Evolutionary conservation across 345 rosid genomes (phyloP), one percentile per base, ranked within the genome.

Genomic region (Eucalyptus sp.): DNA sequence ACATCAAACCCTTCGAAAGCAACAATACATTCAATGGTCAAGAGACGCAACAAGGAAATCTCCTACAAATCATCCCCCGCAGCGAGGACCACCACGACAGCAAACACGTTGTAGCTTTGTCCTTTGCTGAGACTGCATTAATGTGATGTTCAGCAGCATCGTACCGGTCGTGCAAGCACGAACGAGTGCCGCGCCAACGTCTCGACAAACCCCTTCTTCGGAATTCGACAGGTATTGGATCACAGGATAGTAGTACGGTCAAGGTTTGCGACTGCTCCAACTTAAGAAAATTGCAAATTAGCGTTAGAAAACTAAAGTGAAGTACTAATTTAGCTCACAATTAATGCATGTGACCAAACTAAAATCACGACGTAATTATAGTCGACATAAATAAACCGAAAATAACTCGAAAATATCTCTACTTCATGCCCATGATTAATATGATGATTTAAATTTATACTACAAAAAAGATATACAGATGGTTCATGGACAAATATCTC

Each of bases 391-490:
- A 29, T 13, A 62, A 62, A 13, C 5, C 10, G 7, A 64, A 64
- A 15, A 7, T n/a, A n/a, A 15, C 41, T n/a, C 2, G 3, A 64
- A 64, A 15, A n/a, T 64, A 64, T 64, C 20, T 64, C 7, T 64
- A 52, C 10, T 52, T 20, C 25, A 3, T 2, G 58, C 58, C 24
- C 58, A 20, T 52, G 58, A 52, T 52, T 52, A 20, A 15, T 64
- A n/a, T n/a, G 11, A n/a, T 7, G 41, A n/a, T n/a, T 16, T 16
- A n/a, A 64, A 64, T 15, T 15, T 3, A 64, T n/a, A n/a, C 6
- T n/a, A 7, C 37, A 64, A n/a, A n/a, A 2, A 15, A 14, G 76
- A 64, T n/a, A n/a, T 7, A n/a, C 0, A n/a, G 0, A n/a, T 64
- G 9, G 11, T n/a, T 64, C 76, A 15, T n/a, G 76, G 20, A n/a